Conservation (phyloP, 306 rosid species). For the Ceratonia siliqua region DNA sequence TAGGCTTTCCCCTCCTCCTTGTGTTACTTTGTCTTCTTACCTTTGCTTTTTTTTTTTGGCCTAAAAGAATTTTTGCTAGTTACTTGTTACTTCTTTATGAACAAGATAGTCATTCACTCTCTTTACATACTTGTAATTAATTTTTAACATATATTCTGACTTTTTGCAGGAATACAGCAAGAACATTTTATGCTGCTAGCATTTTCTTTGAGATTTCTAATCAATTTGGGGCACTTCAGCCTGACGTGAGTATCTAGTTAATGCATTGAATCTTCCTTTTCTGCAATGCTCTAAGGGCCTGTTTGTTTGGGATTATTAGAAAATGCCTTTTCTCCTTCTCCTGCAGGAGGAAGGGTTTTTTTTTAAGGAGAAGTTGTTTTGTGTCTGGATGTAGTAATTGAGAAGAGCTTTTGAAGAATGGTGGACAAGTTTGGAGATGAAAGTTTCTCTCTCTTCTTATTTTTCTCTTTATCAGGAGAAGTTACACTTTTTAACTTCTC, state of each 20-base stretch:
- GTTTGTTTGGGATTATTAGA: too few species aligned
- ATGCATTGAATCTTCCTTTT: constrained; percentile 20
- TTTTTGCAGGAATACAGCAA: constrained; percentile 86
- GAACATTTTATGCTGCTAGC: constrained; percentile 99
- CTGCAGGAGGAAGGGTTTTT: too few species aligned
- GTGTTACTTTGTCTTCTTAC: neutral
- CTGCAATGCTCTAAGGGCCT: too few species aligned
- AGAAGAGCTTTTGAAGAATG: too few species aligned
- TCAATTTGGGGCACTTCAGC: constrained; percentile 83
- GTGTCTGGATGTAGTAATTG: too few species aligned
- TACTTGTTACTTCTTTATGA: neutral
- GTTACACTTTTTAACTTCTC: too few species aligned
- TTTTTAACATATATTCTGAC: constrained; percentile 5
- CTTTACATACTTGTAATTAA: neutral
- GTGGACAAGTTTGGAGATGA: too few species aligned
- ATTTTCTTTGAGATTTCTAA: constrained; percentile 92
- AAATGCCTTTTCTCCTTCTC: too few species aligned
- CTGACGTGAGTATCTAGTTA: constrained; percentile 73
- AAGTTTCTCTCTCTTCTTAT: too few species aligned
- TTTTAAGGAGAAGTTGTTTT: too few species aligned
- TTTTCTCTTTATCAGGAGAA: too few species aligned
- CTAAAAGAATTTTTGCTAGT: neutral
- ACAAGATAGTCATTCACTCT: neutral
- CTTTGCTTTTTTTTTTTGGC: neutral
- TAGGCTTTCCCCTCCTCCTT: neutral